phyloP scores from a whole-genome alignment of 1,284 basidiomycete genomes.

The Leccinum fuscescens region DNA sequence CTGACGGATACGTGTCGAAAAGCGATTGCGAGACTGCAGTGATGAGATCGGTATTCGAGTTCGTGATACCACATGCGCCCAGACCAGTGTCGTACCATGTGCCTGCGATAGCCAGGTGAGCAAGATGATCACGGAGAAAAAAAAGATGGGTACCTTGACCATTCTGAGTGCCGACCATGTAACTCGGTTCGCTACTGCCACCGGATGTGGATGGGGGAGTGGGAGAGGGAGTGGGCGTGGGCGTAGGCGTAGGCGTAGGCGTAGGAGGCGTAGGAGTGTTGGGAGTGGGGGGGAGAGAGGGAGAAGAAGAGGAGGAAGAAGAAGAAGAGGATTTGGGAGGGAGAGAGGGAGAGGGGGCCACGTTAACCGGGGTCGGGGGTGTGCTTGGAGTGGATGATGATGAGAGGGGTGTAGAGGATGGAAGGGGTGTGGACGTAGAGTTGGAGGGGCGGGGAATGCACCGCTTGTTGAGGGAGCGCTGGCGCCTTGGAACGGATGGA shows the following conservation, averaged over 20 bases:
- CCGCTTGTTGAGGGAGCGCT: slow-evolving; percentile 42
- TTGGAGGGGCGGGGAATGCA: slow-evolving; percentile 35
- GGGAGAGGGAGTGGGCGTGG: slow-evolving; percentile 17
- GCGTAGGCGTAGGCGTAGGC: slow-evolving; percentile 6
- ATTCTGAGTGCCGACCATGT: slow-evolving; percentile 44
- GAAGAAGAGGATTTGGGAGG: slow-evolving; percentile 16
- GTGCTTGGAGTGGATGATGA: neutral
- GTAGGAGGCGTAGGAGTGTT: slow-evolving; percentile 17
- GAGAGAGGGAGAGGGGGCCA: slow-evolving; percentile 12
- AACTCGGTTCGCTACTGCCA: slow-evolving; percentile 25
- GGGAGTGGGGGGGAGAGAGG: slow-evolving; percentile 10
- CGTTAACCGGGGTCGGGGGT: slow-evolving; percentile 11
- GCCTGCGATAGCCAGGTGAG: slow-evolving; percentile 31
- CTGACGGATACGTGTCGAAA: slow-evolving; percentile 65
- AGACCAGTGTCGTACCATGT: slow-evolving; percentile 63
- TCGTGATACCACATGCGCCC: slow-evolving; percentile 67
- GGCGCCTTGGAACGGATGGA: slow-evolving; percentile 26
- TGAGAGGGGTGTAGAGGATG: neutral
- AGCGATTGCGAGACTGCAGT: slow-evolving; percentile 57
- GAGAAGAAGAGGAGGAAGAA: slow-evolving; percentile 8
- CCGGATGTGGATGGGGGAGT: slow-evolving; percentile 12
- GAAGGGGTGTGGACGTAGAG: neutral
- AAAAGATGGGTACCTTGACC: slow-evolving; percentile 45
- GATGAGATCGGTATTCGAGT: slow-evolving; percentile 51
- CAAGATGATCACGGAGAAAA: neutral